A percentile compares a stretch with the other conserved stretches of the same genome.
Conservation (phyloP, 306 rosid genomes). For the Dalbergia oliveri region DNA sequence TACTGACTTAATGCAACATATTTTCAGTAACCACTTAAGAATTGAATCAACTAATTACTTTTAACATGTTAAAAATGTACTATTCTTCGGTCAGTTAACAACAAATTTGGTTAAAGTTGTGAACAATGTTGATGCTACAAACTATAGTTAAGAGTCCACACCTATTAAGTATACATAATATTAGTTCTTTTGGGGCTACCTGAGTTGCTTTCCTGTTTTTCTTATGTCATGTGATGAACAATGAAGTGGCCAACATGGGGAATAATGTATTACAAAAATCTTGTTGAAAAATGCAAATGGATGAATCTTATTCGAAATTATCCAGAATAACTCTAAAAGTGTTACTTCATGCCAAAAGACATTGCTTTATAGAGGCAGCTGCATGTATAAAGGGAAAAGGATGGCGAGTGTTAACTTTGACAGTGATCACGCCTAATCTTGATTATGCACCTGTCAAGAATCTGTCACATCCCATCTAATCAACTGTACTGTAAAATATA, state of each 20-base stretch:
- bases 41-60: slow-evolving; percentile 30
- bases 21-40: not conserved
- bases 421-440: slow-evolving; percentile 14
- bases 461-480: not conserved
- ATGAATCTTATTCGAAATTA: slow-evolving; percentile 17
- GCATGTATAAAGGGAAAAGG: slow-evolving; percentile 8
- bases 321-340: not conserved
- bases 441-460: slow-evolving; percentile 8
- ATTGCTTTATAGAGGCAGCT: slow-evolving; percentile 21
- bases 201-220: slow-evolving; percentile 15
- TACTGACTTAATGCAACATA: not conserved
- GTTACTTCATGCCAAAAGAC: not conserved
- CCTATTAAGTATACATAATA: not conserved
- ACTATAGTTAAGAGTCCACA: not conserved
- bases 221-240: slow-evolving; percentile 28
- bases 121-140: slow-evolving; percentile 5
- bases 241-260: not conserved
- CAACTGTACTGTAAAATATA: slow-evolving; percentile 3
- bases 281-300: not conserved
- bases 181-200: not conserved
- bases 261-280: slow-evolving; percentile 4
- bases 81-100: not conserved
- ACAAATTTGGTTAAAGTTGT: not conserved
- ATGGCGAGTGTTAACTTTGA: slow-evolving; percentile 17
- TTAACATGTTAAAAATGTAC: not conserved